A percentile compares a stretch with the other conserved stretches of the same genome.
phyloP scores from a whole-genome alignment of 2,329 filamentous ascomycete species.

The Colletotrichum lini region DNA sequence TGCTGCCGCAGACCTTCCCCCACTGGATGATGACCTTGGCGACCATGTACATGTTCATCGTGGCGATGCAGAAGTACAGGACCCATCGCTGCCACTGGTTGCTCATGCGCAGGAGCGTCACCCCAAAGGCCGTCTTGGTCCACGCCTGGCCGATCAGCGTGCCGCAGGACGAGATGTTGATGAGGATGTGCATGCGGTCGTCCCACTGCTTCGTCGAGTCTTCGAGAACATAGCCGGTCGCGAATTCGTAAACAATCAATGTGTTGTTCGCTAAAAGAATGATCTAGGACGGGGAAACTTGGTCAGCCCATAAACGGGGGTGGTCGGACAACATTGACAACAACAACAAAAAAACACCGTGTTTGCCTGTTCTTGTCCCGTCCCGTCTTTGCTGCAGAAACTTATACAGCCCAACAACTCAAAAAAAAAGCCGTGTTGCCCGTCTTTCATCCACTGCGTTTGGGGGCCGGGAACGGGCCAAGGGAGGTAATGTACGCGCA shows the following conservation, averaged over 20 bases:
- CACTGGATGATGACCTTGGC: conserved; percentile 64
- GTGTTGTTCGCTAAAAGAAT: conserved; percentile 61
- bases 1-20: conserved; percentile 59
- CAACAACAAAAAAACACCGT: too few species aligned
- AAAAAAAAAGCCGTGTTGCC: background rate
- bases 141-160: conserved; percentile 54
- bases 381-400: too few species aligned
- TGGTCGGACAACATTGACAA: background rate
- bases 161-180: conserved; percentile 58
- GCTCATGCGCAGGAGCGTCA: conserved; percentile 58
- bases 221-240: conserved; percentile 61
- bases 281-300: conserved; percentile 43
- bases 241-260: conserved; percentile 62
- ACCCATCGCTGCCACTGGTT: conserved; percentile 59
- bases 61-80: conserved; percentile 64
- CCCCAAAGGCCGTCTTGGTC: conserved; percentile 56
- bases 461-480: too few species aligned
- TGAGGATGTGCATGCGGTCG: conserved; percentile 67
- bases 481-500: too few species aligned
- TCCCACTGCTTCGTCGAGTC: conserved; percentile 60
- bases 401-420: too few species aligned
- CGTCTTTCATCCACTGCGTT: too few species aligned
- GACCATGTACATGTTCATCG: conserved; percentile 64
- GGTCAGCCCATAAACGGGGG: too few species aligned
- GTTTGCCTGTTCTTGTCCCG: background rate